Conservation (phyloP, 345 rosid species). For the Brassica cretica region DNA sequence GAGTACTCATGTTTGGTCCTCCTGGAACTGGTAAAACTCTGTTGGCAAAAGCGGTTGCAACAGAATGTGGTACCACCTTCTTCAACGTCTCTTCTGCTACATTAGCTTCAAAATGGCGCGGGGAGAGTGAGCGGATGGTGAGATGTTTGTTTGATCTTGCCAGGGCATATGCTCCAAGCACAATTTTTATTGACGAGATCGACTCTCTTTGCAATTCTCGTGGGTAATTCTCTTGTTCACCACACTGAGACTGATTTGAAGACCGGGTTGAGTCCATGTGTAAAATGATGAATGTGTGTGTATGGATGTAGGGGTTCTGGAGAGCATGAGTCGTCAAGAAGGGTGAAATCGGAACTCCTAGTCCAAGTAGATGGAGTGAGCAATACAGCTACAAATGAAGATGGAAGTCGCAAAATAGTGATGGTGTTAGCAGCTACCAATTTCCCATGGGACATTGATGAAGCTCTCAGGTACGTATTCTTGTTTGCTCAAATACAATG, state of each 20-base stretch:
- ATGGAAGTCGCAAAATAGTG: slow-evolving; percentile 93
- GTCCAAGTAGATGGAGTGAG: slow-evolving; percentile 99
- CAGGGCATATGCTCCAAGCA: slow-evolving; percentile 97
- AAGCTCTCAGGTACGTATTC: slow-evolving; percentile 74
- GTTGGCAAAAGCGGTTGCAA: slow-evolving; percentile 97
- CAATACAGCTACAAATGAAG: slow-evolving; percentile 85
- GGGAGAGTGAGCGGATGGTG: slow-evolving; percentile 99
- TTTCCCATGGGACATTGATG: slow-evolving; percentile 99
- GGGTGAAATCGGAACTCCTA: slow-evolving; percentile 98
- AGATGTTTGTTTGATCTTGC: slow-evolving; percentile 95
- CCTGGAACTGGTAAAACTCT: slow-evolving; percentile 98
- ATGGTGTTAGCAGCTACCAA: slow-evolving; percentile 99
- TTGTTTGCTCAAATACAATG: neutral
- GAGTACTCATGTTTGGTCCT: slow-evolving; percentile 99
- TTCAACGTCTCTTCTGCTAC: slow-evolving; percentile 98
- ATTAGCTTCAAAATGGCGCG: slow-evolving; percentile 97
- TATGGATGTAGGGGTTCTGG: slow-evolving; percentile 72
- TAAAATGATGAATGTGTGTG: slow-evolving; percentile 1
- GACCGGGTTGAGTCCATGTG: neutral
- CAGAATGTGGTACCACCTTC: slow-evolving; percentile 96
- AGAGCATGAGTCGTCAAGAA: slow-evolving; percentile 97
- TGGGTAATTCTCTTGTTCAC: slow-evolving; percentile 62
- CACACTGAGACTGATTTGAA: neutral
- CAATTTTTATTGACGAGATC: slow-evolving; percentile 94
- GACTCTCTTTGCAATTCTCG: slow-evolving; percentile 96